Base-by-base conservation (phyloP, 768 basidiomycete species). In the Phanerodontia chrysosporium region DNA sequence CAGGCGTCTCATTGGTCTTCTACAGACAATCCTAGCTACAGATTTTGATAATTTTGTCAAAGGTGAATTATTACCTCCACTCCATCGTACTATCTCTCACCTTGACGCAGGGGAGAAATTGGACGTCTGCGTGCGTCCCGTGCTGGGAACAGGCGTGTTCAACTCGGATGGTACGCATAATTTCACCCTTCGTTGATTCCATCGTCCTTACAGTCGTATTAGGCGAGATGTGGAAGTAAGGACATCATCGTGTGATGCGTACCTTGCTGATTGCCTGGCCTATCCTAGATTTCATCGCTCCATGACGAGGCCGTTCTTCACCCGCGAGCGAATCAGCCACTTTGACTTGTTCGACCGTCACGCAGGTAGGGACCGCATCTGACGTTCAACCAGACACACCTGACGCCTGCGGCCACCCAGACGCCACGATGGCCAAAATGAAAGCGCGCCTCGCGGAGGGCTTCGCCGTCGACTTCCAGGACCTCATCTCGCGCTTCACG, bases 141-240 rank as follows among this genome's bases (percentile, higher is more conserved):
- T 82, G 14, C 65, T 83, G 16, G 83, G 83, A 16, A 77, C 73
- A 0, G 84, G 84, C 6, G 77, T 85, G 6, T 84, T 85, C 69
- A 84, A 82, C 60, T 76, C 80, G 2, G 80, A 82, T 64, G 80
- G 80, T 76, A 56, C 54, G 70, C 14, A 16, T 8, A 25, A 18
- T 35, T 12, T 21, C n/a, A n/a, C n/a, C n/a, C 18, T 18, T 18
- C 39, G 39, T 4, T 42, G 39, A 14, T 14, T 35, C 32, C 32
- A n/a, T n/a, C 48, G 45, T 29, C 51, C 45, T 46, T 21, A 45
- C n/a, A 12, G n/a, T 45, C 3, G 49, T 1, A 10, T 1, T 24
- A 70, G 70, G 70, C 18, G 67, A 72, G 3, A 49, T 70, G 59
- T 72, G 71, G 67, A 71, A 66, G 70, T 70, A 42, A 44, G 65